phyloP scores from a whole-genome alignment of 2,329 filamentous ascomycete genomes.

The Trichoderma harzianum region DNA sequence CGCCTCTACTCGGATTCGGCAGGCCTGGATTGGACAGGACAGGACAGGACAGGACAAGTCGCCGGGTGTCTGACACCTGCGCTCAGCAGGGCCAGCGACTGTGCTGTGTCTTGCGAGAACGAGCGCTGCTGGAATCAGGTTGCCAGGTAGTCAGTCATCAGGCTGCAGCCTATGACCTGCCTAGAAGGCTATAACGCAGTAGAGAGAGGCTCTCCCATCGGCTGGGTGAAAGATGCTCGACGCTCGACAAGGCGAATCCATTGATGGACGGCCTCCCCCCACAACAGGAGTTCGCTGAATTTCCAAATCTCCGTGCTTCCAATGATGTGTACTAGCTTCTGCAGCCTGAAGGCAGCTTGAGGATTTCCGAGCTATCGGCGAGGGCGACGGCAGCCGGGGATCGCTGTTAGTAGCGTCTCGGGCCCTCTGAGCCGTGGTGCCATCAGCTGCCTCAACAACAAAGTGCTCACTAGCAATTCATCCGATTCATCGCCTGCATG shows the following conservation, averaged over 20 bases:
- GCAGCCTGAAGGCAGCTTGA: neutral
- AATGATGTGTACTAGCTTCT: neutral
- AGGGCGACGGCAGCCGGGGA: neutral
- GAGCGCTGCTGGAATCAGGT: neutral
- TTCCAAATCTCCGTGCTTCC: neutral
- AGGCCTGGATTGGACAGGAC: neutral
- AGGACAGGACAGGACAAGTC: neutral
- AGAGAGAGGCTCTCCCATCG: neutral
- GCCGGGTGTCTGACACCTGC: neutral
- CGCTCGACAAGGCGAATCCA: neutral
- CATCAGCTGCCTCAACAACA: slow-evolving; percentile 12
- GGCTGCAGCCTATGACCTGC: neutral
- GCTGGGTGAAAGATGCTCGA: neutral
- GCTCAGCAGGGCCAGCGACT: neutral
- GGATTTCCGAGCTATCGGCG: slow-evolving; percentile 17
- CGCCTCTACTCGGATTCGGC: neutral
- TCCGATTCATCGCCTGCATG: slow-evolving; percentile 10
- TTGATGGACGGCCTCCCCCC: neutral
- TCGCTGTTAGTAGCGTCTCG: neutral
- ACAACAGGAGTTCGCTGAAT: neutral
- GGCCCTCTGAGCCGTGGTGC: neutral
- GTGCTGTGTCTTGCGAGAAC: neutral
- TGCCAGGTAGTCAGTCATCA: neutral
- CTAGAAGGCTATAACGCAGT: neutral
- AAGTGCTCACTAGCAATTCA: slow-evolving; percentile 1